Percentiles rank a stretch among this genome's conserved stretches.
These are phyloP conservation scores for Pichia ethanolica DNA, from an alignment of 805 yeast species.

Conservation along the genomic window DNA sequence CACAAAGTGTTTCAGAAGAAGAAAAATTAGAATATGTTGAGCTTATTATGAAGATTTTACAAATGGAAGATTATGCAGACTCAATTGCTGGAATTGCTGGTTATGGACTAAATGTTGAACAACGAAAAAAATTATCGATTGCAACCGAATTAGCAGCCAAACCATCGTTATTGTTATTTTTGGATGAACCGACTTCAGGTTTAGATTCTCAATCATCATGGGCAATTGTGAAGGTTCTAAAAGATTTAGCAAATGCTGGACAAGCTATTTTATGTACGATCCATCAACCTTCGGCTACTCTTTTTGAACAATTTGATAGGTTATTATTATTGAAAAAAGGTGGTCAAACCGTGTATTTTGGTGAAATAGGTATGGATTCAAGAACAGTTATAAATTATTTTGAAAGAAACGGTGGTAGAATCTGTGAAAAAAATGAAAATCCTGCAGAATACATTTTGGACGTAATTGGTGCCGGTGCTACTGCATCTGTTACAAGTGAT, in stretches of 20 bases:
- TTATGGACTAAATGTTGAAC: constrained; percentile 47
- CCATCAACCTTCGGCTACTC: constrained; percentile 42
- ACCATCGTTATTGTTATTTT: constrained; percentile 43
- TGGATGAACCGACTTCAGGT: constrained; percentile 59
- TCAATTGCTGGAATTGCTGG: constrained; percentile 43
- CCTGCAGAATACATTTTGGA: constrained; percentile 74
- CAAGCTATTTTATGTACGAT: constrained; percentile 53
- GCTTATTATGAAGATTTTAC: constrained; percentile 31
- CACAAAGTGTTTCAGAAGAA: constrained; percentile 30
- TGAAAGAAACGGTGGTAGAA: constrained; percentile 52
- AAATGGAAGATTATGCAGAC: constrained; percentile 41
- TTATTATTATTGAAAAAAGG: constrained; percentile 41
- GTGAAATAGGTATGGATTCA: constrained; percentile 44
- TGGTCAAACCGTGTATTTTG: constrained; percentile 48
- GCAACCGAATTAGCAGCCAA: constrained; percentile 51
- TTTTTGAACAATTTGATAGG: constrained; percentile 36
- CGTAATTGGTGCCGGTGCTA: constrained; percentile 77
- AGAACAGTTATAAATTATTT: constrained; percentile 37
- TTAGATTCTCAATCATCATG: constrained; percentile 53
- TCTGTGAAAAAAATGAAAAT: constrained; percentile 52
- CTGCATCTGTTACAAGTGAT: constrained; percentile 50
- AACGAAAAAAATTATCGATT: constrained; percentile 45
- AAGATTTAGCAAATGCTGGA: constrained; percentile 43
- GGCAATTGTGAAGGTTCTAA: constrained; percentile 47
- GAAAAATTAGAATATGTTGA: constrained; percentile 40